These are phyloP conservation scores for Nicotiana paniculata DNA, from an alignment of 257 asterid genomes.

Conservation along the genomic window DNA sequence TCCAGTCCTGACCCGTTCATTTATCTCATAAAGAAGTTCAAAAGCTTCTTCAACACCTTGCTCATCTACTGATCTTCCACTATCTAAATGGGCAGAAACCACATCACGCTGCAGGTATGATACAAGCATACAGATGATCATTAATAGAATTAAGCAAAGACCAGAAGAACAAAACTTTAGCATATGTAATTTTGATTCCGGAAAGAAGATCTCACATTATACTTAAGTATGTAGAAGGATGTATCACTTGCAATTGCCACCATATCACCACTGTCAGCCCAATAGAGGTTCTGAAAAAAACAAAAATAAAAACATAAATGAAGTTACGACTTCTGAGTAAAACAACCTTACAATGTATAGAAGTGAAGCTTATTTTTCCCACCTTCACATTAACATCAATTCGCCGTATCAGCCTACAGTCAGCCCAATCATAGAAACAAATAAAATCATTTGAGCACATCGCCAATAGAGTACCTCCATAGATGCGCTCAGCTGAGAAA, in stretches of 20 bases:
- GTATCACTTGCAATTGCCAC: conserved; percentile 83
- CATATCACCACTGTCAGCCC: conserved; percentile 92
- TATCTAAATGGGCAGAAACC: conserved; percentile 84
- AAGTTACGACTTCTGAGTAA: conserved; percentile 3
- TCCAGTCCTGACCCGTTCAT: conserved; percentile 95
- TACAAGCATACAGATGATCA: conserved; percentile 13
- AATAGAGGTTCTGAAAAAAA: conserved; percentile 69
- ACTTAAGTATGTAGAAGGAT: conserved; percentile 74
- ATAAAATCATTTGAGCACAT: conserved; percentile 89
- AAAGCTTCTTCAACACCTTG: conserved; percentile 97
- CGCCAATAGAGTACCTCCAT: conserved; percentile 76
- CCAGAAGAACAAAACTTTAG: background rate
- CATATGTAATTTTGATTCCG: background rate
- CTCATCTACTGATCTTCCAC: conserved; percentile 86
- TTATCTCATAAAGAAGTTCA: conserved; percentile 87
- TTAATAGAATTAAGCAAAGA: background rate
- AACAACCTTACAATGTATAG: conserved; percentile 9
- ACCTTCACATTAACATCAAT: conserved; percentile 94
- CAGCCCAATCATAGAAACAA: conserved; percentile 92
- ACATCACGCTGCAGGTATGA: conserved; percentile 70
- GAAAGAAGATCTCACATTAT: conserved; percentile 38
- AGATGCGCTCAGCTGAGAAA: conserved; percentile 85
- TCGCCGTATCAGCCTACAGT: conserved; percentile 81
- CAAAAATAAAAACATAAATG: conserved; percentile 4
- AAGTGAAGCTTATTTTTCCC: conserved; percentile 16